Conservation (phyloP, 139 green algal genomes). For the Chlamydomonas sphaeroides region DNA sequence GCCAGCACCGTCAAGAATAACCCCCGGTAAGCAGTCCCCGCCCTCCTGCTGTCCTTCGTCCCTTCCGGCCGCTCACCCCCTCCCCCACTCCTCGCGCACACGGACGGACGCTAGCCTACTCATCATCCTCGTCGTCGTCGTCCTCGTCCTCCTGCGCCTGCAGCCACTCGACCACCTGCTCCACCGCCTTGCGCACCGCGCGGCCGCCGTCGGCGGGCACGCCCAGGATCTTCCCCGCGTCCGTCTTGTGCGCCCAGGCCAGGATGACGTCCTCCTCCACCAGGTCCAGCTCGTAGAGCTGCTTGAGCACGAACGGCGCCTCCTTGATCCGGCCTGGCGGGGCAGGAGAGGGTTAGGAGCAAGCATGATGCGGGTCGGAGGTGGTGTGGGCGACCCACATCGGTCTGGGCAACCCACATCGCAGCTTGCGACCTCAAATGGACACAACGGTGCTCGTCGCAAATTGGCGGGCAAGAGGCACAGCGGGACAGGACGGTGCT, state of each 20-base stretch:
- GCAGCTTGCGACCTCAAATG: too few species aligned
- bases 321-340: constrained; percentile 67
- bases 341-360: neutral
- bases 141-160: constrained; percentile 68
- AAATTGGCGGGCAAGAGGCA: too few species aligned
- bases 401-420: too few species aligned
- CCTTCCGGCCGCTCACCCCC: too few species aligned
- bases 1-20: too few species aligned
- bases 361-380: too few species aligned
- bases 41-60: too few species aligned
- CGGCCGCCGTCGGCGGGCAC: constrained; percentile 59
- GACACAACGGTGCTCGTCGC: too few species aligned
- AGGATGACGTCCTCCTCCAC: constrained; percentile 89
- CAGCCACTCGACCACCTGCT: constrained; percentile 88
- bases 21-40: too few species aligned
- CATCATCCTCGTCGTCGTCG: constrained; percentile 51
- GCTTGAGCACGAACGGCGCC: constrained; percentile 84
- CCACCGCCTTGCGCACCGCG: constrained; percentile 71
- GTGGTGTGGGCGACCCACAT: too few species aligned
- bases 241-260: constrained; percentile 70
- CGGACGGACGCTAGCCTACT: neutral
- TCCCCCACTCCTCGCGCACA: neutral
- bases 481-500: too few species aligned
- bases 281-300: constrained; percentile 91
- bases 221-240: constrained; percentile 73